Base-by-base conservation (phyloP, 345 rosid species). In the Lepidium sativum region DNA sequence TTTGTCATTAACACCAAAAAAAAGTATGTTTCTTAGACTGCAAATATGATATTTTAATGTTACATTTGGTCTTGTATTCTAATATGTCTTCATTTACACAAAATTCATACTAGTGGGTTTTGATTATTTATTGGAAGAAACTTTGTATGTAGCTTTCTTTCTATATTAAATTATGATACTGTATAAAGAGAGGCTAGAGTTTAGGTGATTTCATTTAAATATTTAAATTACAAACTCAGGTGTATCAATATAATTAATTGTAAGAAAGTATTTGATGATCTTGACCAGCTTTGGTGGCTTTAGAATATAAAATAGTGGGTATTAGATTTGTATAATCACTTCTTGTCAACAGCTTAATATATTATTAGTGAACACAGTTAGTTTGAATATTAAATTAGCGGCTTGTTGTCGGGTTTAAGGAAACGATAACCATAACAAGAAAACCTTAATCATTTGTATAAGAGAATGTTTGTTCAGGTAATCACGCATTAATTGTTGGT, bases 351-450 rank as follows among this genome's bases (percentile, higher is more conserved):
- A 27, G 15, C 12, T 29, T 40, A 38, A 52, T 60, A 29, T 1
- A 29, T 17, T 40, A 65, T 14, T 65, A 41, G 51, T 64, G 31
- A 5, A 16, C 29, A 20, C 8, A 3, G 14, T 55, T 54, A 67
- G 54, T 15, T 25, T 35, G 13, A 45, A 15, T 44, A 52, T 35
- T 43, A 31, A 61, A 63, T 54, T 63, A 71, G 49, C 33, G 31
- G 31, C 31, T 27, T 27, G 31, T 25, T 71, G 75, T 49, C 57
- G 75, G 75, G 60, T 64, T 71, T 71, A 71, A 71, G 75, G 75
- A 71, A 64, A 56, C 75, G 51, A 42, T 51, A n/a, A 20, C 8
- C 33, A 59, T 20, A 29, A 18, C 39, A 49, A 17, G 6, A 29
- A 57, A 34, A 51, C 13, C 15, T 32, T 70, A 70, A 63, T 62